These are phyloP conservation scores for Arthroderma sp. DNA, from an alignment of 2,329 filamentous ascomycete species.

Conservation along the genomic window DNA sequence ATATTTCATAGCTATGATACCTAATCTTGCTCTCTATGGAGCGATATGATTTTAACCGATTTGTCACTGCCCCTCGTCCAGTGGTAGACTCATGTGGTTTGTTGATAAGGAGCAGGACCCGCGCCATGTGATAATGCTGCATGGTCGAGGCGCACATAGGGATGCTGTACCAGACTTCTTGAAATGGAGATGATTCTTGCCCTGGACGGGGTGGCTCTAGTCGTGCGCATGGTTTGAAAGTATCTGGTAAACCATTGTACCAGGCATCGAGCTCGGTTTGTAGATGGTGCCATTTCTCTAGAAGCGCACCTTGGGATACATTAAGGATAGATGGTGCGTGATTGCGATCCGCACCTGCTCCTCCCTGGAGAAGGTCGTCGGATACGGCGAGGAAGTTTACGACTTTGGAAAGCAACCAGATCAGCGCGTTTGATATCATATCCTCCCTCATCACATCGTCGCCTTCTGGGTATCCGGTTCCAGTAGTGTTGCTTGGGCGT, in stretches of 20 bases:
- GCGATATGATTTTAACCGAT: constrained; percentile 45
- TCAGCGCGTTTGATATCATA: constrained; percentile 49
- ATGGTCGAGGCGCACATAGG: constrained; percentile 53
- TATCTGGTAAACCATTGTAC: constrained; percentile 46
- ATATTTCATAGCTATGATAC: constrained; percentile 48
- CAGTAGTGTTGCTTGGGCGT: constrained; percentile 28
- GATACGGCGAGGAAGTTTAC: constrained; percentile 51
- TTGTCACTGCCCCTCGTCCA: constrained; percentile 39
- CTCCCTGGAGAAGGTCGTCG: constrained; percentile 32
- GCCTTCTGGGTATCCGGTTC: constrained; percentile 21
- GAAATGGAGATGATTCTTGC: constrained; percentile 30
- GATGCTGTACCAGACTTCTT: constrained; percentile 51
- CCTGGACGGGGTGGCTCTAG: constrained; percentile 26
- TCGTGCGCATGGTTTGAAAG: constrained; percentile 44
- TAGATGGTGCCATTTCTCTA: constrained; percentile 39
- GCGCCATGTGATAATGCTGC: constrained; percentile 34
- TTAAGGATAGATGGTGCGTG: constrained; percentile 10
- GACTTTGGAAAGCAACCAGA: constrained; percentile 54
- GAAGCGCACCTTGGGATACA: constrained; percentile 28
- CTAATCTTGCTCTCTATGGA: constrained; percentile 43
- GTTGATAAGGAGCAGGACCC: constrained; percentile 30
- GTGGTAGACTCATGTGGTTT: constrained; percentile 33
- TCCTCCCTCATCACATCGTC: constrained; percentile 46
- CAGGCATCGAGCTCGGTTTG: constrained; percentile 46
- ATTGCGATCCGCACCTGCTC: constrained; percentile 12